These are phyloP conservation scores for Inonotus obliquus DNA, from an alignment of 1,284 basidiomycete species.

Conservation along the genomic window DNA sequence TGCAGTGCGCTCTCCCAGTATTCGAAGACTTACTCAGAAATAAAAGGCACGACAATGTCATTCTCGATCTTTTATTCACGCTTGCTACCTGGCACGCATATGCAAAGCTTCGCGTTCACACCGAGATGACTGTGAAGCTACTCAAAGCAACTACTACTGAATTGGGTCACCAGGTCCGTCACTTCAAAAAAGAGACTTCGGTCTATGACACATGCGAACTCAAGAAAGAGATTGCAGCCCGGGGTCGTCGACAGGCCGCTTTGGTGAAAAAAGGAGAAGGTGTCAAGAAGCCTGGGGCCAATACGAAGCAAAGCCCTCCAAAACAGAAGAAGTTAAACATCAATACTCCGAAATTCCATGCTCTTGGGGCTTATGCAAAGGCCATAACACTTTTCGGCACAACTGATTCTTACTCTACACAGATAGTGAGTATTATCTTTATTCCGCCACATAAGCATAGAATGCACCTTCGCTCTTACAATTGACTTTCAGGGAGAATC, in stretches of 20 bases:
- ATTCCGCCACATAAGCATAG: background rate
- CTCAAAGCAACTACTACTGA: constrained; percentile 23
- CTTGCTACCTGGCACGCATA: constrained; percentile 29
- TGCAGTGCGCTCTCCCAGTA: constrained; percentile 33
- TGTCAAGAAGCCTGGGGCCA: background rate
- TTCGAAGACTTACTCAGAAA: constrained; percentile 32
- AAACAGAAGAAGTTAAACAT: constrained; percentile 25
- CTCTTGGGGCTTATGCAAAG: constrained; percentile 29
- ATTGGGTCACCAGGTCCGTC: constrained; percentile 23
- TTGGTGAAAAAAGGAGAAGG: background rate
- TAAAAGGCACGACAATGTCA: constrained; percentile 22
- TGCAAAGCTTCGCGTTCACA: constrained; percentile 33
- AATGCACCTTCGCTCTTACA: background rate
- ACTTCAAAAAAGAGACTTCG: constrained; percentile 22
- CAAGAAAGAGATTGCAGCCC: background rate
- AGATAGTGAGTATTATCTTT: constrained; percentile 26
- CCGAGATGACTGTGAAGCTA: constrained; percentile 17
- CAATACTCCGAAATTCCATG: constrained; percentile 31
- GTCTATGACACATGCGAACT: constrained; percentile 26
- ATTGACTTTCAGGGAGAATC: constrained; percentile 20
- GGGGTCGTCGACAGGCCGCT: background rate
- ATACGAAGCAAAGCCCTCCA: background rate
- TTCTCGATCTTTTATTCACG: constrained; percentile 26
- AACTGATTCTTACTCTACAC: constrained; percentile 32
- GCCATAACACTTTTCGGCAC: constrained; percentile 30